phyloP scores from a whole-genome alignment of 129 eudicot genomes.

The Oenanthe sinensis region DNA sequence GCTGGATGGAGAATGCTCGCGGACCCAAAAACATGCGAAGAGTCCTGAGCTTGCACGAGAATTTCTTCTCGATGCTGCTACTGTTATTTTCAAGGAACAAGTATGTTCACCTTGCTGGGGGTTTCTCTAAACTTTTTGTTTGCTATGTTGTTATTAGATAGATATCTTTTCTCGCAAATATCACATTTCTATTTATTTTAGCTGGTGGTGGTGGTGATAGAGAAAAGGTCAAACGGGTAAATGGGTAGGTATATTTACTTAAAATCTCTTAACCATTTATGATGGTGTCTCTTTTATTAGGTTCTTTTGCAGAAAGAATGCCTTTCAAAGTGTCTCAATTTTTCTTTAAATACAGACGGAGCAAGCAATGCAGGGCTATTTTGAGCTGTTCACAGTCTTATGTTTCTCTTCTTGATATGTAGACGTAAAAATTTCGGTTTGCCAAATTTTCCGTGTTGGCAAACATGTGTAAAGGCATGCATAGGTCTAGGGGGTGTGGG shows the following conservation, averaged over 20 bases:
- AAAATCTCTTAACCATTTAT: too few species aligned
- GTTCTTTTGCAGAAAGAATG: not conserved
- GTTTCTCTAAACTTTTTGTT: not conserved
- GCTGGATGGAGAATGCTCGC: conserved; percentile 89
- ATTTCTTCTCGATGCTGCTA: conserved; percentile 94
- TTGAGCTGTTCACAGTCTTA: not conserved
- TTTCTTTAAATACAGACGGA: not conserved
- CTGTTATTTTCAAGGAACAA: conserved; percentile 95
- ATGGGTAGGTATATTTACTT: too few species aligned
- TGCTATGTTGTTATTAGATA: not conserved
- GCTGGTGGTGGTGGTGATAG: not conserved
- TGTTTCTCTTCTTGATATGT: not conserved
- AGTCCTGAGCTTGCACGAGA: conserved; percentile 99
- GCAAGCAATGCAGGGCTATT: not conserved
- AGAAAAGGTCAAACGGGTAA: too few species aligned
- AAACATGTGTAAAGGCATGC: not conserved
- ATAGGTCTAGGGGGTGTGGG: not conserved
- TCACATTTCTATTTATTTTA: not conserved
- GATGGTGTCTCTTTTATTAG: too few species aligned
- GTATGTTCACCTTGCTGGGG: conserved; percentile 26
- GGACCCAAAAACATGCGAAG: conserved; percentile 98
- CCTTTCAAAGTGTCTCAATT: not conserved
- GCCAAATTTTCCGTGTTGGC: not conserved
- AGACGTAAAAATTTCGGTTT: not conserved
- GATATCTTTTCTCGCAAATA: not conserved